Percentiles rank a stretch among this genome's conserved stretches.
Evolutionary conservation across 257 asterid species (phyloP).

Genomic region (Parsonsia alboflavescens): DNA sequence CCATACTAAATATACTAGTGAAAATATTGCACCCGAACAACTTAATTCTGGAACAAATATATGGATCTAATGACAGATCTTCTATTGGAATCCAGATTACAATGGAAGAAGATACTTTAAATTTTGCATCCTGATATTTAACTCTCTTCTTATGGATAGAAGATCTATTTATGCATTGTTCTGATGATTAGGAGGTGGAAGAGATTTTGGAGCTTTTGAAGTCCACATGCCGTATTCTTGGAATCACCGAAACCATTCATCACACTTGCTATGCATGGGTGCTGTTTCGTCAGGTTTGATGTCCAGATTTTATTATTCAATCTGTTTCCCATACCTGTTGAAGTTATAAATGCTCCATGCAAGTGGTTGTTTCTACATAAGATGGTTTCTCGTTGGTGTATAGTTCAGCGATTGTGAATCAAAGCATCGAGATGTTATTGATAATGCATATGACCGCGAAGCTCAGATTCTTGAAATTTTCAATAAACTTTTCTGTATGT

Average conservation of each 20-base stretch:
- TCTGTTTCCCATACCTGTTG: background rate
- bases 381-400: background rate
- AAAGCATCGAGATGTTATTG: background rate
- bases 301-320: background rate
- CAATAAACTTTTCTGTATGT: background rate
- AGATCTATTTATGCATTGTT: background rate
- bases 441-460: background rate
- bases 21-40: background rate
- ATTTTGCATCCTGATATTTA: background rate
- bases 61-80: background rate
- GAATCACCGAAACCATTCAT: conserved; percentile 92
- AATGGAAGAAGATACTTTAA: background rate
- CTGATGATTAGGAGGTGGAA: conserved; percentile 79
- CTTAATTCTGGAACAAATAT: background rate
- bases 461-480: background rate
- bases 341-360: background rate
- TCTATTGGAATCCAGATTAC: background rate
- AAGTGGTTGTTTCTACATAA: background rate
- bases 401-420: background rate
- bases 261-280: conserved; percentile 94
- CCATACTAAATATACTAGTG: background rate
- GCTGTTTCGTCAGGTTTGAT: conserved; percentile 80
- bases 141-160: background rate
- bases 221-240: conserved; percentile 90
- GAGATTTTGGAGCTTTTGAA: conserved; percentile 97